Evolutionary conservation across 495 filamentous ascomycete genomes (phyloP), one percentile per base, ranked within the genome.

Genomic region (Cercophora samala): DNA sequence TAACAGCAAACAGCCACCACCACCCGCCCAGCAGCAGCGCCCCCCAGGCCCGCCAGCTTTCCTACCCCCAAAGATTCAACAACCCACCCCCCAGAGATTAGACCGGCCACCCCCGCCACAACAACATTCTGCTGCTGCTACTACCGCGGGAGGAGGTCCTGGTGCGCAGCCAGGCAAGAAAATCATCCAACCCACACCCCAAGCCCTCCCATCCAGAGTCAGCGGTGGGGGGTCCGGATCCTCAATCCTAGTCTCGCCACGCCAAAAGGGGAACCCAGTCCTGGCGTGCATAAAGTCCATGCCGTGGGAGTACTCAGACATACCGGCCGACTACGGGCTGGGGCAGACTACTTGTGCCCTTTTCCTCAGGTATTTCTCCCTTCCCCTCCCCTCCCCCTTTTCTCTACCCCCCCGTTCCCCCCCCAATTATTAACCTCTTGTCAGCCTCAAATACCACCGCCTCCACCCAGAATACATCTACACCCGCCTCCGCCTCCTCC

Each of bases 381-480:
- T 5, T 19, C 25, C 19, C 25, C 2, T 46, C 0, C 29, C n/a
- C n/a, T n/a, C n/a, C n/a, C n/a, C n/a, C n/a, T n/a, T n/a, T n/a
- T n/a, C n/a, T n/a, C n/a, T n/a, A n/a, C n/a, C n/a, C n/a, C n/a
- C n/a, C n/a, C n/a, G n/a, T 23, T n/a, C 11, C n/a, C 9, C 22
- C 18, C 18, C 52, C 60, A 55, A 64, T 51, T n/a, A n/a, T n/a
- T n/a, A n/a, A n/a, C n/a, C 21, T 25, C 13, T 21, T 15, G 5
- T 18, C 52, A 93, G 90, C 25, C 84, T 99, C 37, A 99, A 99
- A 77, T 99, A 99, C 77, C 95, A 99, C 77, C 92, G 95, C 13
- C 80, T 97, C 58, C 96, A 99, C 76, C 95, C 95, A 1, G 95
- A 98, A 78, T 99, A 99, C 80, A 91, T 99, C 74, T 97, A 97